Evolutionary conservation across 2,329 filamentous ascomycete species (phyloP).

Genomic region (Emydomyces testavorans): DNA sequence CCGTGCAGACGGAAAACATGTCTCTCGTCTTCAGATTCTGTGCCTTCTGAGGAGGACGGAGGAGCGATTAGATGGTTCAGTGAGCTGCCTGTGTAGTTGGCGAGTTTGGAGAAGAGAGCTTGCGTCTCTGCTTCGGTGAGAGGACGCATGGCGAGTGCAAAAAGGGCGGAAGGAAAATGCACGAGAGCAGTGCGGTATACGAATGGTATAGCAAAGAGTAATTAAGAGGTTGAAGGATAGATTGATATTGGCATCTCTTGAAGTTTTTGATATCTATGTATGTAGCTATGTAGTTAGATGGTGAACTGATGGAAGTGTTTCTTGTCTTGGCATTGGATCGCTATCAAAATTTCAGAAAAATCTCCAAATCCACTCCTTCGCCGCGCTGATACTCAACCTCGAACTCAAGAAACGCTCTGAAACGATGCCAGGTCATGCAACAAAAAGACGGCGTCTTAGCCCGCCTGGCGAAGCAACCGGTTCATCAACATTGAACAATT

Average conservation of each 20-base stretch:
- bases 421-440: constrained; percentile 36
- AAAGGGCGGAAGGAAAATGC: too few species aligned
- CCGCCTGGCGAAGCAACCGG: constrained; percentile 30
- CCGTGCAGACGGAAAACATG: constrained; percentile 78
- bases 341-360: constrained; percentile 6
- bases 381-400: too few species aligned
- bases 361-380: background rate
- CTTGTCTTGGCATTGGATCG: constrained; percentile 4
- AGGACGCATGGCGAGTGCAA: constrained; percentile 53
- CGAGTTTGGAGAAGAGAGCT: constrained; percentile 82
- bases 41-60: constrained; percentile 51
- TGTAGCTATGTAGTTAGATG: too few species aligned
- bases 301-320: too few species aligned
- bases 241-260: background rate
- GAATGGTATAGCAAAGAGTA: background rate
- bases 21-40: constrained; percentile 60
- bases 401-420: background rate
- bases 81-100: constrained; percentile 79
- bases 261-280: too few species aligned
- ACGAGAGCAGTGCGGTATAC: too few species aligned
- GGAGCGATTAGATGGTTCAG: constrained; percentile 75
- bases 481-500: constrained; percentile 37
- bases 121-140: constrained; percentile 56
- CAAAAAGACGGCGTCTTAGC: constrained; percentile 42
- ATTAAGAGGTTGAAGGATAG: background rate